phyloP scores from a whole-genome alignment of 768 basidiomycete genomes.

The Boletus sensibilis region DNA sequence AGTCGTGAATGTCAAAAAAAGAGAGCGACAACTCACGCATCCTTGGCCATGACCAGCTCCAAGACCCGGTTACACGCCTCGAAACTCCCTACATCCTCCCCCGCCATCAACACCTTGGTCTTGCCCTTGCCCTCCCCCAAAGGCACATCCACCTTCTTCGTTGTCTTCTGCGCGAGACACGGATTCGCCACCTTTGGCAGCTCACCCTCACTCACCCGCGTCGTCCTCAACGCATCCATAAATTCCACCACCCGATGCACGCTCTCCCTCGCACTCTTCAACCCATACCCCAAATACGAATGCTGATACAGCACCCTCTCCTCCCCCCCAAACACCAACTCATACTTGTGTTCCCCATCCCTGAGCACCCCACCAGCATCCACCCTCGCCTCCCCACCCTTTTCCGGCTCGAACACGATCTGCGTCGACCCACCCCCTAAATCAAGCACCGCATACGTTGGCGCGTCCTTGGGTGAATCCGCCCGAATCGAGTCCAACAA shows the following conservation, averaged over 20 bases:
- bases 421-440: constrained; percentile 97
- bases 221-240: constrained; percentile 50
- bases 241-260: constrained; percentile 93
- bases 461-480: constrained; percentile 42
- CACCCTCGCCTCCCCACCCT: constrained; percentile 35
- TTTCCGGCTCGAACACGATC: constrained; percentile 90
- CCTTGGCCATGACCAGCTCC: constrained; percentile 91
- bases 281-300: constrained; percentile 94
- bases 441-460: constrained; percentile 88
- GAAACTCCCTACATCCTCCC: constrained; percentile 78
- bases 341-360: constrained; percentile 92
- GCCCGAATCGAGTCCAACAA: constrained; percentile 71
- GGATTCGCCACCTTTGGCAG: constrained; percentile 52
- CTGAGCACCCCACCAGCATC: constrained; percentile 42
- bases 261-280: constrained; percentile 82
- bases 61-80: constrained; percentile 83
- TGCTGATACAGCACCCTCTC: constrained; percentile 89
- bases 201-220: constrained; percentile 1
- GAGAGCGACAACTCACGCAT: constrained; percentile 56
- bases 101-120: constrained; percentile 81
- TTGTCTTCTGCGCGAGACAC: constrained; percentile 72
- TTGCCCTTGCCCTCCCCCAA: constrained; percentile 36
- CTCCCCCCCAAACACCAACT: constrained; percentile 69
- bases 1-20: background rate
- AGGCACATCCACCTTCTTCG: constrained; percentile 61